Evolutionary conservation across 441 rosid species (phyloP).

Genomic region (Erysimum pusillum): DNA sequence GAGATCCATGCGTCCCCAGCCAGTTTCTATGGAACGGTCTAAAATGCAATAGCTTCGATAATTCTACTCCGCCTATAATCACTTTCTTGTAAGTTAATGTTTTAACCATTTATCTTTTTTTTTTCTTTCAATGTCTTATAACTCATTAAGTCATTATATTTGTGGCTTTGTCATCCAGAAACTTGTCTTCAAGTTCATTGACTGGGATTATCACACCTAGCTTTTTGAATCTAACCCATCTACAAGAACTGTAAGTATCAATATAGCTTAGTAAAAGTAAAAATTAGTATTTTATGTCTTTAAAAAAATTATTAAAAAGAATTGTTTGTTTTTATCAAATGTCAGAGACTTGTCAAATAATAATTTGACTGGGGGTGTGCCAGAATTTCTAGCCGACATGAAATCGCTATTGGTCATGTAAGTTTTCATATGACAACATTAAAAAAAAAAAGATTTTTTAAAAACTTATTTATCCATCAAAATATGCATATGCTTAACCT

Average conservation of each 20-base stretch:
- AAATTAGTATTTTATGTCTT: neutral
- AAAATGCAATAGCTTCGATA: slow-evolving; percentile 35
- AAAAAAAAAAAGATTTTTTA: too few relatives aligned
- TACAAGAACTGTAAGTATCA: slow-evolving; percentile 40
- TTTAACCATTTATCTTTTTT: neutral
- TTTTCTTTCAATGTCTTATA: neutral
- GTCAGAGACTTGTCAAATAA: slow-evolving; percentile 48
- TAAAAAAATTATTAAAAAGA: too few relatives aligned
- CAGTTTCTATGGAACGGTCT: slow-evolving; percentile 53
- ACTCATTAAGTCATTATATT: too few relatives aligned
- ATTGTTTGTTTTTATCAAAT: neutral
- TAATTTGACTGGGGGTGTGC: slow-evolving; percentile 46
- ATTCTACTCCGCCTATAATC: neutral
- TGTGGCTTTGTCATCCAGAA: neutral
- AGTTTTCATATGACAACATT: slow-evolving; percentile 1
- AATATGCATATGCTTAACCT: neutral
- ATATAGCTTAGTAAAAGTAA: too few relatives aligned
- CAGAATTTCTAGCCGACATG: slow-evolving; percentile 44
- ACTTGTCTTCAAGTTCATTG: slow-evolving; percentile 45
- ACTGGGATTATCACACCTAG: slow-evolving; percentile 31
- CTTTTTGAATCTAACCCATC: slow-evolving; percentile 38
- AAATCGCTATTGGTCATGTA: slow-evolving; percentile 39
- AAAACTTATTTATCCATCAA: too few relatives aligned
- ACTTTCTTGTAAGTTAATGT: neutral
- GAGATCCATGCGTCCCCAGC: slow-evolving; percentile 55